Percentiles rank a stretch among this genome's conserved stretches.
phyloP scores from a whole-genome alignment of 345 rosid genomes.

The Alliaria petiolata region DNA sequence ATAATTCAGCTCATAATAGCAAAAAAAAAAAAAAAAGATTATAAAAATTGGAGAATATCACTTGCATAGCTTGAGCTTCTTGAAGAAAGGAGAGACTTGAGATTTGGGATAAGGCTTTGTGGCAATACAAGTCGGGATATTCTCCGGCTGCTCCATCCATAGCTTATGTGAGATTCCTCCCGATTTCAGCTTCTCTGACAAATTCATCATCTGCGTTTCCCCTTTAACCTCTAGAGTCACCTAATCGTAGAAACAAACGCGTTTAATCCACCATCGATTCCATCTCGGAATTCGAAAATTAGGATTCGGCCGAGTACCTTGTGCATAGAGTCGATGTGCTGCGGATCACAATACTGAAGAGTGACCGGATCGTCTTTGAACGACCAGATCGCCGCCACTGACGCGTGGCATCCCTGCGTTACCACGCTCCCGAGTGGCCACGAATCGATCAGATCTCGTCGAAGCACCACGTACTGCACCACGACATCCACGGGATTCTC shows the following conservation, averaged over 20 bases:
- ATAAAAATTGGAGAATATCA: constrained; percentile 25
- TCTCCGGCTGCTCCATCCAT: constrained; percentile 94
- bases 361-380: constrained; percentile 64
- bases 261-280: background rate
- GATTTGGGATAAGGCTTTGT: constrained; percentile 78
- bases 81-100: constrained; percentile 48
- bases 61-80: constrained; percentile 81
- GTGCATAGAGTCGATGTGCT: constrained; percentile 73
- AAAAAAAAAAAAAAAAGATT: background rate
- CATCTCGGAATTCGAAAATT: background rate
- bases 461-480: constrained; percentile 79
- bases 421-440: constrained; percentile 97
- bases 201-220: constrained; percentile 67
- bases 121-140: constrained; percentile 79
- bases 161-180: constrained; percentile 70
- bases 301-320: constrained; percentile 42
- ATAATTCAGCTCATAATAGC: background rate
- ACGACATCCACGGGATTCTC: constrained; percentile 45
- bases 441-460: constrained; percentile 80
- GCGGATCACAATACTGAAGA: constrained; percentile 61
- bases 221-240: constrained; percentile 97
- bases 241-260: constrained; percentile 24
- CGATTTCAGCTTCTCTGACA: constrained; percentile 62
- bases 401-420: constrained; percentile 95
- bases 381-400: constrained; percentile 76